A percentile compares a stretch with the other conserved stretches of the same genome.
phyloP scores from a whole-genome alignment of 306 rosid species.

The Cucumis sativus region Cucumber_9930_V3 NC_026657.2:35891501-35892000 shows the following conservation, averaged over 20 bases:
- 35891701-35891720: neutral
- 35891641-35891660: neutral
- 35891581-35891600: too few relatives aligned
- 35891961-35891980: constrained; percentile 34
- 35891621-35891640: neutral
- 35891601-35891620: neutral
- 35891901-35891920: constrained; percentile 23
- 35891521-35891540: neutral
- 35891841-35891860: constrained; percentile 11
- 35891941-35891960: constrained; percentile 26
- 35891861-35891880: constrained; percentile 18
- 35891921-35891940: constrained; percentile 19
- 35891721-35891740: neutral
- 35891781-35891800: neutral
- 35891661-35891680: neutral
- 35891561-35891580: neutral
- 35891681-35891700: neutral
- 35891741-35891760: neutral
- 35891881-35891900: constrained; percentile 13
- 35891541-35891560: neutral
- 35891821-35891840: constrained; percentile 15
- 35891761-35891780: neutral
- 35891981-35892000: constrained; percentile 54
- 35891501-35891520: neutral
- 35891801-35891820: neutral